Percentiles rank a stretch among this genome's conserved stretches.
Conservation (phyloP, 495 filamentous ascomycete species). For the Neurospora cerealis region DNA sequence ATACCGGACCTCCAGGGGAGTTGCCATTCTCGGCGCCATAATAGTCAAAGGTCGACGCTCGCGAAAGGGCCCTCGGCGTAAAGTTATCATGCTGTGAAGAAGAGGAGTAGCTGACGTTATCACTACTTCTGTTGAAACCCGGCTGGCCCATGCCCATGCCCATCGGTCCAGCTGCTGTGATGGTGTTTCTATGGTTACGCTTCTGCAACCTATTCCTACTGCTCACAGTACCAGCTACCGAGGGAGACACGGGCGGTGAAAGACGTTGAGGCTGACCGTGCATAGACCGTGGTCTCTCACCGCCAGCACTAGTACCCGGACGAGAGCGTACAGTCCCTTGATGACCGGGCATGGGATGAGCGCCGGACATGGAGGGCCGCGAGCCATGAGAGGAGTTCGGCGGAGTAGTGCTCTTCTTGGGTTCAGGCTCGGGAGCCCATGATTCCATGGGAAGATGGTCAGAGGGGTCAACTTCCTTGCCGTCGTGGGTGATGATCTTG, state of each 20-base stretch:
- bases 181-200: conserved; percentile 36
- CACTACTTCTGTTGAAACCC: conserved; percentile 9
- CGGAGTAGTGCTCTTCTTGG: conserved; percentile 44
- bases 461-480: conserved; percentile 80
- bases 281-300: conserved; percentile 15
- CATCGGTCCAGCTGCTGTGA: conserved; percentile 21
- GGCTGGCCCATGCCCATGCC: conserved; percentile 15
- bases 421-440: conserved; percentile 91
- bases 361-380: conserved; percentile 32
- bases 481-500: conserved; percentile 74
- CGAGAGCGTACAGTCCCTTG: not conserved
- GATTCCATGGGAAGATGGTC: conserved; percentile 86
- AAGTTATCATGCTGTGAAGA: conserved; percentile 36
- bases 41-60: conserved; percentile 36
- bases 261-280: not conserved
- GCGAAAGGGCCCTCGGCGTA: conserved; percentile 27
- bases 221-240: conserved; percentile 12
- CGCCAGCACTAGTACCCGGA: not conserved
- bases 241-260: conserved; percentile 7
- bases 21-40: conserved; percentile 23
- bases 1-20: conserved; percentile 4
- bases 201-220: conserved; percentile 54
- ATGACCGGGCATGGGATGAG: conserved; percentile 32
- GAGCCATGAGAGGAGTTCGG: conserved; percentile 36
- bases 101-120: conserved; percentile 6